A percentile compares a stretch with the other conserved stretches of the same genome.
Evolutionary conservation across 768 basidiomycete species (phyloP).

Genomic region (Lentinula sp.): DNA sequence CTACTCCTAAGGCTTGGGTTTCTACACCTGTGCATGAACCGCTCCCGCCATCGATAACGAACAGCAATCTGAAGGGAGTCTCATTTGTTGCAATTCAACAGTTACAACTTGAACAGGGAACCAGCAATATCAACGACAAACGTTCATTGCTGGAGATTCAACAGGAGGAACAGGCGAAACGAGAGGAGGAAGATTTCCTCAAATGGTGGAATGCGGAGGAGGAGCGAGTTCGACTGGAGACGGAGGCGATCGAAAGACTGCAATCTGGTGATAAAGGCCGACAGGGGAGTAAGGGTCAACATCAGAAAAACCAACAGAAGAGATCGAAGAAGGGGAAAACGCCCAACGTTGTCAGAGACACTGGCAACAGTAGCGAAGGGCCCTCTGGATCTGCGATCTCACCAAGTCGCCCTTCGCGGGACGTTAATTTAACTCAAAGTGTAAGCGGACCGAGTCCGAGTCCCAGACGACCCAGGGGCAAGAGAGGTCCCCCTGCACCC

Average conservation of each 20-base stretch:
- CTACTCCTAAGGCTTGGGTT: slow-evolving; percentile 58
- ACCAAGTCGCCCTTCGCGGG: not conserved
- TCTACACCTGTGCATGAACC: slow-evolving; percentile 45
- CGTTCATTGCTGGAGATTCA: slow-evolving; percentile 79
- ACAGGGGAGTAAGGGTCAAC: not conserved
- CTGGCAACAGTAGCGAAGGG: not conserved
- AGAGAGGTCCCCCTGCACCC: not conserved
- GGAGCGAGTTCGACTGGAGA: slow-evolving; percentile 55
- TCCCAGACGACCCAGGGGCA: not conserved
- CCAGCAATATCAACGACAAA: slow-evolving; percentile 37
- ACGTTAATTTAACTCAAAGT: not conserved
- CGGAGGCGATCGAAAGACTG: slow-evolving; percentile 18
- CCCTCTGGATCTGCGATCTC: not conserved
- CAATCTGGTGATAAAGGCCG: not conserved
- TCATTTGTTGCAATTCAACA: slow-evolving; percentile 86
- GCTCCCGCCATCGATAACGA: slow-evolving; percentile 24
- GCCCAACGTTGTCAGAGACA: not conserved
- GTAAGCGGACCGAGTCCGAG: not conserved
- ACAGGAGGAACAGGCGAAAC: slow-evolving; percentile 66
- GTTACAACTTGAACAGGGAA: slow-evolving; percentile 56
- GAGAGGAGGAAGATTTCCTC: slow-evolving; percentile 74
- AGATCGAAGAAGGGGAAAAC: not conserved
- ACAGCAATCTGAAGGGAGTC: slow-evolving; percentile 24
- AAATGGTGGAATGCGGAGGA: slow-evolving; percentile 89
- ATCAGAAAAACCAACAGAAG: not conserved